Conservation (phyloP, 768 basidiomycete species). For the Termitomyces sp. region DNA sequence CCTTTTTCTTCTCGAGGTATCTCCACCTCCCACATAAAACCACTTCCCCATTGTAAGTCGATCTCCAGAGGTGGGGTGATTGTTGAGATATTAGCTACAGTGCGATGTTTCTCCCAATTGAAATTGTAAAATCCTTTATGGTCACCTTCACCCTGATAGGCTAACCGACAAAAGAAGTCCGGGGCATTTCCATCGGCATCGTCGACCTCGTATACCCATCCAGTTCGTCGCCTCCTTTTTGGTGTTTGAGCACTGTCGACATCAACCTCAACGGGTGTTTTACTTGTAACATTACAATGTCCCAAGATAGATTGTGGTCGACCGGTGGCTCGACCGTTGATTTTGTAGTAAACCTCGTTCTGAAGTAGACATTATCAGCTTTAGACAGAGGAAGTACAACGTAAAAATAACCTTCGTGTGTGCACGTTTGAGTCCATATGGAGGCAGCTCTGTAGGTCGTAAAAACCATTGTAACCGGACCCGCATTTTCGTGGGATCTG, state of each 20-base stretch:
- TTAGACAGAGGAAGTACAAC: background rate
- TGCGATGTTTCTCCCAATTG: constrained; percentile 51
- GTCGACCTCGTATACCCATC: constrained; percentile 18
- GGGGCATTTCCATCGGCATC: constrained; percentile 21
- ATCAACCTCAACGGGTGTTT: constrained; percentile 13
- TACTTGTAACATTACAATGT: constrained; percentile 46
- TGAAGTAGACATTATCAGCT: constrained; percentile 23
- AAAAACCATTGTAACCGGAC: constrained; percentile 77
- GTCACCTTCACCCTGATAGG: constrained; percentile 54
- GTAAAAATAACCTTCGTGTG: constrained; percentile 48
- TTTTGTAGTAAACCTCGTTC: constrained; percentile 77
- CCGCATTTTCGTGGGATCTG: constrained; percentile 42
- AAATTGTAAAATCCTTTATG: constrained; percentile 53
- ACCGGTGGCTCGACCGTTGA: constrained; percentile 45
- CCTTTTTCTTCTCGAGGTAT: constrained; percentile 20
- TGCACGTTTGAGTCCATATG: constrained; percentile 56
- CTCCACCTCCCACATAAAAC: constrained; percentile 46
- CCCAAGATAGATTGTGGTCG: constrained; percentile 49
- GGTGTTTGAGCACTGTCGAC: constrained; percentile 9
- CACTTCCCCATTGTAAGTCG: constrained; percentile 33
- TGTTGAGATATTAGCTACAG: constrained; percentile 33
- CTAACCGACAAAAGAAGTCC: constrained; percentile 54
- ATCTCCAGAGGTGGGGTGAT: constrained; percentile 22
- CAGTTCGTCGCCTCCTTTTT: constrained; percentile 10
- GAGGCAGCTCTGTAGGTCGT: constrained; percentile 59